Percentiles rank a stretch among this genome's conserved stretches.
phyloP scores from a whole-genome alignment of 768 basidiomycete species.

The Auriscalpium microsporum region DNA sequence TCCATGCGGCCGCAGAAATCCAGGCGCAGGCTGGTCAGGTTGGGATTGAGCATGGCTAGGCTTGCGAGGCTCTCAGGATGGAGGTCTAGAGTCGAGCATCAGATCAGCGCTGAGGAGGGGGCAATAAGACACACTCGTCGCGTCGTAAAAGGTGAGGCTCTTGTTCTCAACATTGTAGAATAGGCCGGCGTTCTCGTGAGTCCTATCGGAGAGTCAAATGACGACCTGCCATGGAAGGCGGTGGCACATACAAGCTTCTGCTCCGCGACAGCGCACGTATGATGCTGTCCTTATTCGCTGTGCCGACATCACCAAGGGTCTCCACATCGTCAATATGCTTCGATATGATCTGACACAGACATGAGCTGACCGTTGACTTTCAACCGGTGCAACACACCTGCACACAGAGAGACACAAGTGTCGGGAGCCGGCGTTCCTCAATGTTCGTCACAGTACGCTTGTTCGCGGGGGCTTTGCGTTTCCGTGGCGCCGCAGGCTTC shows the following conservation, averaged over 20 bases:
- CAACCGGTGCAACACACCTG: slow-evolving; percentile 37
- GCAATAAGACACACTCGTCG: slow-evolving; percentile 59
- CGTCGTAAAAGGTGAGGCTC: slow-evolving; percentile 74
- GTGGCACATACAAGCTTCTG: slow-evolving; percentile 59
- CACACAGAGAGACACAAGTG: slow-evolving; percentile 75
- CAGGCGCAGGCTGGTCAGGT: slow-evolving; percentile 68
- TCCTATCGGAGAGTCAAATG: slow-evolving; percentile 36
- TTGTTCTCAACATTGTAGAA: slow-evolving; percentile 75
- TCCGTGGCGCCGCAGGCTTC: slow-evolving; percentile 53
- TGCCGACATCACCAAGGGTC: slow-evolving; percentile 79
- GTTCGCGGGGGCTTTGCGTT: slow-evolving; percentile 55
- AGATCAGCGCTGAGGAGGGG: background rate
- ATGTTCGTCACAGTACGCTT: slow-evolving; percentile 60
- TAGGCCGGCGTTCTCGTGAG: slow-evolving; percentile 66
- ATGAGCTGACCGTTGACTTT: background rate
- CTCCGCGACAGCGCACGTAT: slow-evolving; percentile 76
- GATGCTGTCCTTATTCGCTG: slow-evolving; percentile 77
- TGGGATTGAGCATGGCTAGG: slow-evolving; percentile 76
- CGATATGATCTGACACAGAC: slow-evolving; percentile 59
- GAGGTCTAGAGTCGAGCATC: slow-evolving; percentile 44
- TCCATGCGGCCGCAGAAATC: slow-evolving; percentile 83
- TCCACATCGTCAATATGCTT: slow-evolving; percentile 86
- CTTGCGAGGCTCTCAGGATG: slow-evolving; percentile 56
- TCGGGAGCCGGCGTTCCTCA: slow-evolving; percentile 62
- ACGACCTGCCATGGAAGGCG: background rate